Evolutionary conservation across 2,329 filamentous ascomycete genomes (phyloP), one percentile per base, ranked within the genome.

Genomic region (Anisogramma anomala): DNA sequence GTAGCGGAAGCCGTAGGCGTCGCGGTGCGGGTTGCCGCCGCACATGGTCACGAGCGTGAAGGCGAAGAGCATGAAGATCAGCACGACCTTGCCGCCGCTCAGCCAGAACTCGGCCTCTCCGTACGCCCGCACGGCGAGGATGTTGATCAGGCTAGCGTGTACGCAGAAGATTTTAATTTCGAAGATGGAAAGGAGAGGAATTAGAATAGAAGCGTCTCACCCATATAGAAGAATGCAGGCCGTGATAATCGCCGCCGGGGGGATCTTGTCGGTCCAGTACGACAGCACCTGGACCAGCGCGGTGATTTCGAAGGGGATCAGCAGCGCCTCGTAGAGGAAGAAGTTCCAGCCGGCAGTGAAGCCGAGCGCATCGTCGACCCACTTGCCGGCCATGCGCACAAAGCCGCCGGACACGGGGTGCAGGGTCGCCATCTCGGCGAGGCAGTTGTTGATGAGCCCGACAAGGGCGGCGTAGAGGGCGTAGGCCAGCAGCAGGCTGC

Each of bases 21-120:
- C 79, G 35, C 74, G 64, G 5, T 76, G 55, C 0, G 84, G 84
- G 50, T 88, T 88, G 22, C 81, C 84, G 26, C 83, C 84, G 6
- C 85, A 65, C 79, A 87, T 86, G 36, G 77, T 79, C 50, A 89
- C 69, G 54, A 89, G 82, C n/a, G 84, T 87, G 60, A 82, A 87
- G 53, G 68, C 61, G 56, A 85, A 79, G 39, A 84, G 65, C 10
- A 77, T 74, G 45, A 79, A 64, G 50, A 82, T 81, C 34, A 84
- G 66, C 17, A 83, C 57, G 25, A 83, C 67, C 56, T 84, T 83
- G 48, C 77, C 76, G 28, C 60, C 62, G 2, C 72, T 71, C 3
- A 78, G 63, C 71, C 71, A 79, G 52, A 88, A 88, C 53, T 88
- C 83, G 9, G 79, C 73, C 55, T 84, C 79, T 48, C 80, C 79